These are phyloP conservation scores for Spirogloea muscicola DNA, from an alignment of 139 green algal genomes.

Conservation along the genomic window DNA sequence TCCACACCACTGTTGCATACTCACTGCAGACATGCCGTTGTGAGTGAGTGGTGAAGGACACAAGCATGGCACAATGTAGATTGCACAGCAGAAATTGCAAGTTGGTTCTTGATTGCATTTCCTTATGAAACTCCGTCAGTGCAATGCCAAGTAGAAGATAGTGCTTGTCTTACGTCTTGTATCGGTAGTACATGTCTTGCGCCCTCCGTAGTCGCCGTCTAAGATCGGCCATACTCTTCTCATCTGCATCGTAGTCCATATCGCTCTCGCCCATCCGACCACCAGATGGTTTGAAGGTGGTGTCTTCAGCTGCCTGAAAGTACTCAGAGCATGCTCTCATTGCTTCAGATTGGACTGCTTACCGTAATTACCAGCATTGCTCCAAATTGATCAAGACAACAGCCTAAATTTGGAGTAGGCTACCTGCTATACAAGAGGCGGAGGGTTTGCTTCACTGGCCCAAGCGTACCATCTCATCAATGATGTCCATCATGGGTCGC, in stretches of 20 bases:
- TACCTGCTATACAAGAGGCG: no score
- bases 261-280: constrained; percentile 46
- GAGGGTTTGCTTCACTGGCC: constrained; percentile 2
- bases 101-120: no score
- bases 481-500: constrained; percentile 69
- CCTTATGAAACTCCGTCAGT: constrained; percentile 1
- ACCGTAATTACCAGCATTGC: neutral
- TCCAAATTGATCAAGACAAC: no score
- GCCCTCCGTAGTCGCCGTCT: constrained; percentile 35
- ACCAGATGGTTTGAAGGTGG: constrained; percentile 41
- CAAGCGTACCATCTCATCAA: constrained; percentile 55
- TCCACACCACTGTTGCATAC: constrained; percentile 61
- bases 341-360: neutral
- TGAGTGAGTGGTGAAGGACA: no score
- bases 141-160: neutral
- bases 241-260: constrained; percentile 51
- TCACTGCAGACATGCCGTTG: constrained; percentile 34
- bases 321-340: neutral
- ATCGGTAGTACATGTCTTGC: constrained; percentile 37
- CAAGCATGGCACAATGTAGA: neutral
- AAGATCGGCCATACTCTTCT: constrained; percentile 56
- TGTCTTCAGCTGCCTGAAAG: constrained; percentile 32
- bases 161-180: constrained; percentile 28
- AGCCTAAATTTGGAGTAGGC: no score
- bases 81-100: no score